Conservation (phyloP, 129 eudicot genomes). For the Tanacetum coccineum region DNA sequence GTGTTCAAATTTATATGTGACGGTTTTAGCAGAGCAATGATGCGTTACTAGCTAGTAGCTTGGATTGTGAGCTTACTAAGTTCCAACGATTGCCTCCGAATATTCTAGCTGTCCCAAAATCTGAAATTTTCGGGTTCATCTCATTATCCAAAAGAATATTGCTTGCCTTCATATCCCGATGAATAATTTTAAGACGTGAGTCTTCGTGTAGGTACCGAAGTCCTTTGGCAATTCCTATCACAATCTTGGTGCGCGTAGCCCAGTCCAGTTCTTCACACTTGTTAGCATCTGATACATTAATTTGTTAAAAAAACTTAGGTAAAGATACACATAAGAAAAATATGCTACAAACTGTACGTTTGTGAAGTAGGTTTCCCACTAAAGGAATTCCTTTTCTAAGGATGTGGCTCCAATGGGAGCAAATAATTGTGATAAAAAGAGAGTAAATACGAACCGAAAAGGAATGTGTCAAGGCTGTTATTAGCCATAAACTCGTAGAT, state of each 20-base stretch:
- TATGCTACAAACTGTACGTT: neutral
- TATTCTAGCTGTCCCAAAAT: slow-evolving; percentile 56
- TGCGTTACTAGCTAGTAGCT: neutral
- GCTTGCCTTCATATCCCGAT: slow-evolving; percentile 43
- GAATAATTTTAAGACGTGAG: slow-evolving; percentile 44
- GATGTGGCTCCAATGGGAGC: neutral
- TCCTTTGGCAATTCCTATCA: slow-evolving; percentile 50
- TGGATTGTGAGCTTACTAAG: slow-evolving; percentile 34
- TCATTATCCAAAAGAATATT: slow-evolving; percentile 42
- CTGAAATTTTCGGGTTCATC: slow-evolving; percentile 52
- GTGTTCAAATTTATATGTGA: neutral
- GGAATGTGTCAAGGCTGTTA: slow-evolving; percentile 42
- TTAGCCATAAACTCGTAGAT: slow-evolving; percentile 52
- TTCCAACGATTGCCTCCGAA: slow-evolving; percentile 44
- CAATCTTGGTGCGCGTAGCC: slow-evolving; percentile 41
- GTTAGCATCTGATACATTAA: slow-evolving; percentile 32
- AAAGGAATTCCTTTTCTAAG: neutral
- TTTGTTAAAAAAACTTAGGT: neutral
- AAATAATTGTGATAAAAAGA: neutral
- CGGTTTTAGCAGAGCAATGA: neutral
- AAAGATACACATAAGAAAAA: neutral
- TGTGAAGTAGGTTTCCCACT: neutral
- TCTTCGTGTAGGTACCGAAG: slow-evolving; percentile 56
- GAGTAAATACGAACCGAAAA: slow-evolving; percentile 30
- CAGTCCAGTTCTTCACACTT: slow-evolving; percentile 37